Evolutionary conservation across 75 land plant species (phyloP), one percentile per base, ranked within the genome.

Genomic region (Azolla pinnata): DNA sequence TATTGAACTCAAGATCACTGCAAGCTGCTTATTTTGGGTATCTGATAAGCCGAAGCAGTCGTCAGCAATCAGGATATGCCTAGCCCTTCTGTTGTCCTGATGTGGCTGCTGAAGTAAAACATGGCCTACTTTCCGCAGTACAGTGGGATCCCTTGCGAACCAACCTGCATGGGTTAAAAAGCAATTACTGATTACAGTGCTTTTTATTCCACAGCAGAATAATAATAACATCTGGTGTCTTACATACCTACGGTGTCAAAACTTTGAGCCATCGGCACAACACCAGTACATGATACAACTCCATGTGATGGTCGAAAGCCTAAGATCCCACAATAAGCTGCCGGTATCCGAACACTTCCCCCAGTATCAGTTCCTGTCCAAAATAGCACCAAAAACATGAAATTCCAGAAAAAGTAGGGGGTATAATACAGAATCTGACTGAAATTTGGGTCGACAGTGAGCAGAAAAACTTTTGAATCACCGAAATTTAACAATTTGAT

Each of bases 291-390:
- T 45, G 97, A 75, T 56, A 88, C 60, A 61, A 64, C 63, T 7
- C 95, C 97, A 72, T 88, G 89, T 61, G 97, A 91, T 54, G 97
- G 86, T 33, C 97, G 85, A 54, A 77, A 91, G 1, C 95, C 97
- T 19, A 91, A 58, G 27, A 91, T 70, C 12, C 97, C 97, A 84
- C 97, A 91, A 70, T 67, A 82, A 23, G 97, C 72, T 32, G 97
- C 95, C 26, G 97, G 89, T 14, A 80, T 63, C 77, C 97, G 77
- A 44, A 91, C 76, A 67, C 89, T 59, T 17, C 89, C 97, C 64
- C 72, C 63, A n/a, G 89, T 82, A 60, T 91, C 97, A 57, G 82
- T 88, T 48, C 97, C 97, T 90, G 65, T 30, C 24, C 44, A 24
- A 45, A 28, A 34, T 19, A 23, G 5, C 12, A 5, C 40, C 40